Conservation (phyloP, 2,329 filamentous ascomycete genomes). For the Claviceps pazoutovae region DNA sequence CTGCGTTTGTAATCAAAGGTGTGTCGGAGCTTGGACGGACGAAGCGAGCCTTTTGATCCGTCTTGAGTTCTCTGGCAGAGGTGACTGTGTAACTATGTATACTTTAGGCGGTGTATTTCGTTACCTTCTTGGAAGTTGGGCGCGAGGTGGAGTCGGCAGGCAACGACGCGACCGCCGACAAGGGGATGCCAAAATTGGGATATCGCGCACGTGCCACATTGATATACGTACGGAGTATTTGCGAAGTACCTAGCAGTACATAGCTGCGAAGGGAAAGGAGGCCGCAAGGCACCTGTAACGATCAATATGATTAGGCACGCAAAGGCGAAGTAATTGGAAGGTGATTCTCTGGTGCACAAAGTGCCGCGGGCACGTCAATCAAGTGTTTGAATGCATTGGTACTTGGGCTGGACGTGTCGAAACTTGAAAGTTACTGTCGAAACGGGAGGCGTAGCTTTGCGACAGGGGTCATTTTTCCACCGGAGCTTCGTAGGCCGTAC, state of each 20-base stretch:
- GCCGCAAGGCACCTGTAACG: slow-evolving; percentile 3
- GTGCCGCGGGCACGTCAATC: no score
- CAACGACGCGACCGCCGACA: not conserved
- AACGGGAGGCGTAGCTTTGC: no score
- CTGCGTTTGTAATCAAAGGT: not conserved
- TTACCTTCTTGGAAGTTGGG: not conserved
- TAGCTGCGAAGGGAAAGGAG: not conserved
- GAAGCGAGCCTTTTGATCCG: not conserved
- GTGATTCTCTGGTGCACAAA: no score
- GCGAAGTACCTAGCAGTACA: not conserved
- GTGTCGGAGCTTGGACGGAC: not conserved
- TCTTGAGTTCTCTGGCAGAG: not conserved
- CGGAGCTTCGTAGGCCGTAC: no score
- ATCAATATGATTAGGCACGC: not conserved
- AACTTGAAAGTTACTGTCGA: no score
- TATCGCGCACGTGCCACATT: not conserved
- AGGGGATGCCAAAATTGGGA: not conserved
- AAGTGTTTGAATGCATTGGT: no score
- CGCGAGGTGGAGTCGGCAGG: not conserved
- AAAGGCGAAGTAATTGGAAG: not conserved
- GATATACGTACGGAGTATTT: not conserved
- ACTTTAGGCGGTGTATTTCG: not conserved
- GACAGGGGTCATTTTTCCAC: no score
- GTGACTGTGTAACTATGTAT: not conserved
- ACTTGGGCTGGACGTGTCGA: no score